A percentile compares a stretch with the other conserved stretches of the same genome.
phyloP scores from a whole-genome alignment of 192 early-diverging fungal genomes.

The Mortierella antarctica region DNA sequence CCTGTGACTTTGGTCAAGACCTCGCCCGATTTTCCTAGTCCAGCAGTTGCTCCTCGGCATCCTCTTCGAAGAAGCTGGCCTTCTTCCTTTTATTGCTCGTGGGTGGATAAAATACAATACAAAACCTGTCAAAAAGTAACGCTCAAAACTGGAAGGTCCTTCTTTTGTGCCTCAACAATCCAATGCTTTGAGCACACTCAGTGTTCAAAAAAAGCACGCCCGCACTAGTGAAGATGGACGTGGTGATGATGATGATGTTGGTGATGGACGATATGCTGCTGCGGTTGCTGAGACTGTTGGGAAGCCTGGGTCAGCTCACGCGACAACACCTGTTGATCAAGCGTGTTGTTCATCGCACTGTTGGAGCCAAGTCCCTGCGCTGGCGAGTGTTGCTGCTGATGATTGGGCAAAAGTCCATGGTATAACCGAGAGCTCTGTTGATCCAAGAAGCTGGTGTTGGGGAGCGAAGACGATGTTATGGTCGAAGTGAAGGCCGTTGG shows the following conservation, averaged over 20 bases:
- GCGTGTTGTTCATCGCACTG: not conserved
- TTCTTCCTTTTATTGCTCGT: too few species aligned
- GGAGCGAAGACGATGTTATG: constrained; percentile 19
- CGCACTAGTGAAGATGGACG: constrained; percentile 24
- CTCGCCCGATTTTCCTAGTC: too few species aligned
- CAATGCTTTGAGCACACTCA: not conserved
- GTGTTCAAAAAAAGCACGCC: too few species aligned
- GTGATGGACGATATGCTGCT: constrained; percentile 29
- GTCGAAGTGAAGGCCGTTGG: not conserved
- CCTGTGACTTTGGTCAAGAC: not conserved
- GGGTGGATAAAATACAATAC: too few species aligned
- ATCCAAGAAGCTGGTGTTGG: constrained; percentile 29
- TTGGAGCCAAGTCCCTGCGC: not conserved
- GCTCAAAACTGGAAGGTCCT: too few species aligned
- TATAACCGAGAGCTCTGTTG: constrained; percentile 18
- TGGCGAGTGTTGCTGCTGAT: constrained; percentile 5
- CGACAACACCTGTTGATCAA: not conserved
- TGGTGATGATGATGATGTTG: constrained; percentile 29
- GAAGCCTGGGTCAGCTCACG: not conserved
- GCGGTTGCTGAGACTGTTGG: constrained; percentile 10
- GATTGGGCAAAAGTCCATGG: constrained; percentile 7
- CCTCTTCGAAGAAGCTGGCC: too few species aligned
- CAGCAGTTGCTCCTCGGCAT: too few species aligned
- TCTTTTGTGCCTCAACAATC: too few species aligned
- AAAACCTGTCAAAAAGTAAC: too few species aligned